Evolutionary conservation across 2,329 filamentous ascomycete species (phyloP).

Genomic region (Aureobasidium subglaciale): DNA sequence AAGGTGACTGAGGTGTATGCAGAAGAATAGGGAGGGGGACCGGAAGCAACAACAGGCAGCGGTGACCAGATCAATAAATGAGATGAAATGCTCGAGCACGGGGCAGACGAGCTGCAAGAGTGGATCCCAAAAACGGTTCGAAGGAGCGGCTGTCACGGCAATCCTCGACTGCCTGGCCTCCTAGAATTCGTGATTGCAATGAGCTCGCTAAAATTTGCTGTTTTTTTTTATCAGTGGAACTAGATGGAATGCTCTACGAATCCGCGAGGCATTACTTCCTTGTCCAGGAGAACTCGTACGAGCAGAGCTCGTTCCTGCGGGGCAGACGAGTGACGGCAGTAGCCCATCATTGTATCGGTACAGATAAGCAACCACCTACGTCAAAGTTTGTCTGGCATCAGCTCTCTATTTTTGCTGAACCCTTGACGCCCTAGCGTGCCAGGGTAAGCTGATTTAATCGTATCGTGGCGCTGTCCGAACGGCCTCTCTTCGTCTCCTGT

Average conservation of each 20-base stretch:
- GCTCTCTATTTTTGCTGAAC: background rate
- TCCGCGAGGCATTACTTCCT: background rate
- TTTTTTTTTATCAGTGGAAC: background rate
- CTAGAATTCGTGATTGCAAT: background rate
- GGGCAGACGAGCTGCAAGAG: background rate
- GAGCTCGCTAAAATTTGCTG: background rate
- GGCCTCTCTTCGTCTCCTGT: background rate
- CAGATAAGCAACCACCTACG: constrained; percentile 12
- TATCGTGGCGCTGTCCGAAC: background rate
- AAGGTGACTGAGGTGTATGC: background rate
- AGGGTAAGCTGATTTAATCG: background rate
- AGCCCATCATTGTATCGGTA: background rate
- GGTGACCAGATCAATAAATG: constrained; percentile 6
- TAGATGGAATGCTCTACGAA: background rate
- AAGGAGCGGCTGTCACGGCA: constrained; percentile 8
- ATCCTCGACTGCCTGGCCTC: constrained; percentile 6
- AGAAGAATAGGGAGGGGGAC: background rate
- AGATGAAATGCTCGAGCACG: constrained; percentile 5
- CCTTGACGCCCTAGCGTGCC: background rate
- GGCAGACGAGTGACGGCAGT: background rate
- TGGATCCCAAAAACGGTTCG: background rate
- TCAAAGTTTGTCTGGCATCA: background rate
- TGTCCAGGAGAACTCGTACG: too few relatives aligned
- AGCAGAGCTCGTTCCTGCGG: background rate
- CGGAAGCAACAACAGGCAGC: background rate